Percentiles rank a stretch among this genome's conserved stretches.
Evolutionary conservation across 768 basidiomycete species (phyloP).

Genomic region (Psilocybe sp.): DNA sequence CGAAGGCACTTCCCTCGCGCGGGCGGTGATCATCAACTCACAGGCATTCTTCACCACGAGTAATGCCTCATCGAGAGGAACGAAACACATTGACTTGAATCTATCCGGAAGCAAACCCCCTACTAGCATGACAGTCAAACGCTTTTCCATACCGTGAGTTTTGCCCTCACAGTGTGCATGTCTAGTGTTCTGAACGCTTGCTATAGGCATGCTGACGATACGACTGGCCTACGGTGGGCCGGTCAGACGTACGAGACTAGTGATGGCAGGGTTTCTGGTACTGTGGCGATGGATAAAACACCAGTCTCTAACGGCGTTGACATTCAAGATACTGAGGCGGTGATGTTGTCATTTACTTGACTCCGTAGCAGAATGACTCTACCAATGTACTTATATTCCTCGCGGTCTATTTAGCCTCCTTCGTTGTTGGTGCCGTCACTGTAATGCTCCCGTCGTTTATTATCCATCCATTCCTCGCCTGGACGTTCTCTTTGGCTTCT

Average conservation of each 20-base stretch:
- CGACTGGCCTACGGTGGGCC: constrained; percentile 51
- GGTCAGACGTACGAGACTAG: constrained; percentile 57
- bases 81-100: constrained; percentile 38
- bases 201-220: constrained; percentile 46
- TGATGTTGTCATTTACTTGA: constrained; percentile 36
- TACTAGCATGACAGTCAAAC: constrained; percentile 40
- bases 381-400: no score
- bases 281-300: constrained; percentile 22
- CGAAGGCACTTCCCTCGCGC: constrained; percentile 39
- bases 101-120: constrained; percentile 29
- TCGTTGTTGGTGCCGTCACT: not conserved
- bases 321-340: constrained; percentile 45
- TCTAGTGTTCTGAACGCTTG: not conserved
- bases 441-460: constrained; percentile 9
- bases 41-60: constrained; percentile 42
- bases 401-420: no score
- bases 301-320: constrained; percentile 36
- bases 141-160: constrained; percentile 42
- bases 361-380: no score
- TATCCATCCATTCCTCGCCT: constrained; percentile 34
- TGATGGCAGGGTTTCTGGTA: constrained; percentile 39
- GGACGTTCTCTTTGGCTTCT: constrained; percentile 65
- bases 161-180: not conserved
- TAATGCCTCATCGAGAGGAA: constrained; percentile 34
- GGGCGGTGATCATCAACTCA: constrained; percentile 59